Conservation (phyloP, 768 basidiomycete genomes). For the Dioszegia hungarica region DNA sequence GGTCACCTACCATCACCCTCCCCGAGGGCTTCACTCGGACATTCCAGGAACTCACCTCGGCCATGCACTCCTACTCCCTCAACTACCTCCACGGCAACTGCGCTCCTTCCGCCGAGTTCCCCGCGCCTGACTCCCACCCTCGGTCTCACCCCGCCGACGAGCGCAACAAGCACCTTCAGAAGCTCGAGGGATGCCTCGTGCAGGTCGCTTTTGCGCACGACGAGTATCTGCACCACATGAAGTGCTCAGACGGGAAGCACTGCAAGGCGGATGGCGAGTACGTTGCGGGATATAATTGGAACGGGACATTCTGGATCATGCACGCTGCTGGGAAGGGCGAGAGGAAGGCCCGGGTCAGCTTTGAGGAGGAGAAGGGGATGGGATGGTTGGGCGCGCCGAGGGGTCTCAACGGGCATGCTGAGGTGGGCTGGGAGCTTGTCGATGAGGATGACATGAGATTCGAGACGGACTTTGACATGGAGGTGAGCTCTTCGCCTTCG, state of each 20-base stretch:
- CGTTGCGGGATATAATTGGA: constrained; percentile 34
- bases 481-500: constrained; percentile 21
- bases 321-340: constrained; percentile 11
- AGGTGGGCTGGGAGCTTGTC: constrained; percentile 18
- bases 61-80: constrained; percentile 25
- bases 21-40: constrained; percentile 33
- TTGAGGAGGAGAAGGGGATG: constrained; percentile 35
- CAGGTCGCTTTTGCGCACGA: constrained; percentile 41
- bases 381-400: constrained; percentile 18
- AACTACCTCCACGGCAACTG: constrained; percentile 25
- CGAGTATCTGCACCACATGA: constrained; percentile 38
- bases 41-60: constrained; percentile 18
- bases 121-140: background rate
- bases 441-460: constrained; percentile 11
- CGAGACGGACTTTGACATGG: constrained; percentile 35
- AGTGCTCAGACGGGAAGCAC: constrained; percentile 30
- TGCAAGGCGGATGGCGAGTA: constrained; percentile 28
- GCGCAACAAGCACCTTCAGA: constrained; percentile 34
- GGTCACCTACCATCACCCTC: constrained; percentile 29
- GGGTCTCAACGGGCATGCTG: constrained; percentile 6
- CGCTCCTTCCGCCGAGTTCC: constrained; percentile 18
- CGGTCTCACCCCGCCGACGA: constrained; percentile 16
- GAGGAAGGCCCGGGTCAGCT: constrained; percentile 22
- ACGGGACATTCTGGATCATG: constrained; percentile 26
- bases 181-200: constrained; percentile 42